Evolutionary conservation across 129 eudicot species (phyloP).

Genomic region (Kitagawia praeruptora): DNA sequence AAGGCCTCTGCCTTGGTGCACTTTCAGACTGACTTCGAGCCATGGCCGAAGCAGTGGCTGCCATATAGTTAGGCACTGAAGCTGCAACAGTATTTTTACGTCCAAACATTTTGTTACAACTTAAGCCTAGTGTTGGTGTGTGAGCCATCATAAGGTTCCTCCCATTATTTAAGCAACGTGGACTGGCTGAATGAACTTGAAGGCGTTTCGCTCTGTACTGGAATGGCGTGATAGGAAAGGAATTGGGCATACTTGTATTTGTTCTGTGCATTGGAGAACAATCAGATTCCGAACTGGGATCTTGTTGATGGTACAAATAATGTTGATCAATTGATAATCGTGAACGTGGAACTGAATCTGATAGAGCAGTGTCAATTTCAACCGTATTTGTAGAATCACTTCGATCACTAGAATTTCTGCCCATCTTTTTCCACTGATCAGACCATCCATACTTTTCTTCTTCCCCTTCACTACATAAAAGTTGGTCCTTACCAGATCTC

Average conservation of each 20-base stretch:
- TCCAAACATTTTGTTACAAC: conserved; percentile 2
- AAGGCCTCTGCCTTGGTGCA: conserved; percentile 8
- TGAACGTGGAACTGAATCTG: background rate
- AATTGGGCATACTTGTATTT: background rate
- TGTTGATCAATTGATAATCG: conserved; percentile 6
- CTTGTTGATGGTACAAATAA: conserved; percentile 9
- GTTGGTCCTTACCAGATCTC: conserved; percentile 18
- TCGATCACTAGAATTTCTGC: conserved; percentile 26
- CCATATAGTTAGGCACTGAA: conserved; percentile 50
- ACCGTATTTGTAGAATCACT: conserved; percentile 24
- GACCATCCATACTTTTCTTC: conserved; percentile 11
- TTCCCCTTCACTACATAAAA: conserved; percentile 13
- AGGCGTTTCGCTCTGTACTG: conserved; percentile 18
- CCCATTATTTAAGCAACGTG: conserved; percentile 18
- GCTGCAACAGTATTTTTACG: conserved; percentile 13
- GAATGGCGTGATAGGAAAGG: conserved; percentile 23
- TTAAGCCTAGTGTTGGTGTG: conserved; percentile 22
- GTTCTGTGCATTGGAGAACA: conserved; percentile 21
- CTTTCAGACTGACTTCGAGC: conserved; percentile 49
- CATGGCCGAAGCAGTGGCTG: conserved; percentile 52
- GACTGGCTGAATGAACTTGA: conserved; percentile 25
- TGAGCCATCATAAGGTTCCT: conserved; percentile 11
- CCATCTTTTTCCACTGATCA: conserved; percentile 12
- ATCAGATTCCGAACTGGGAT: background rate
- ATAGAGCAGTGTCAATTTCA: conserved; percentile 31